A percentile compares a stretch with the other conserved stretches of the same genome.
These are phyloP conservation scores for Parasarocladium wereldwijsianum DNA, from an alignment of 2,329 filamentous ascomycete species.

Conservation along the genomic window DNA sequence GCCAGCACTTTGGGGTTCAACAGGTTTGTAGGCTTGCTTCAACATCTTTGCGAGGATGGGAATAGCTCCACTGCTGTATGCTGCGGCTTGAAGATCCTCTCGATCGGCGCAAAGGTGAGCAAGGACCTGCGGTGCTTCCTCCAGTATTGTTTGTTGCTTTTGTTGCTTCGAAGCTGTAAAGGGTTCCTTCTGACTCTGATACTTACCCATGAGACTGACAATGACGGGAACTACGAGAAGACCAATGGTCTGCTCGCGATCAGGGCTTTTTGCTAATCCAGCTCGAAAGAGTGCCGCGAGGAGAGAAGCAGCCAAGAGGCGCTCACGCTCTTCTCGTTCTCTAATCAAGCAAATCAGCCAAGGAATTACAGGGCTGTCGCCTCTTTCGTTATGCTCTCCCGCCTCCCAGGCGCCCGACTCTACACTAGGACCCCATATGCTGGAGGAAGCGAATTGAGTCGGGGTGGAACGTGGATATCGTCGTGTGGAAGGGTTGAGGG, in stretches of 20 bases:
- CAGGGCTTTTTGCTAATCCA: slow-evolving; percentile 45
- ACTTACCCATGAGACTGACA: slow-evolving; percentile 41
- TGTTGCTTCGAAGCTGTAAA: slow-evolving; percentile 16
- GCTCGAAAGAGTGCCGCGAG: slow-evolving; percentile 56
- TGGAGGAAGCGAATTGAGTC: slow-evolving; percentile 14
- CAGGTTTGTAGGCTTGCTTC: slow-evolving; percentile 34
- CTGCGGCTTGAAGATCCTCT: slow-evolving; percentile 65
- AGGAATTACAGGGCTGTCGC: slow-evolving; percentile 56
- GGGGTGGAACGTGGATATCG: slow-evolving; percentile 14
- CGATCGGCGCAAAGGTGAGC: slow-evolving; percentile 68
- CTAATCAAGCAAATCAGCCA: slow-evolving; percentile 57
- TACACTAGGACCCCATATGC: slow-evolving; percentile 19
- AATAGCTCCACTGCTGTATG: slow-evolving; percentile 48
- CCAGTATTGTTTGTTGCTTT: slow-evolving; percentile 32
- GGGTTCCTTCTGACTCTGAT: slow-evolving; percentile 31
- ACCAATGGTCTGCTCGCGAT: slow-evolving; percentile 47
- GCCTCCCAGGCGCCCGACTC: too few species aligned
- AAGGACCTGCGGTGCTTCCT: slow-evolving; percentile 61
- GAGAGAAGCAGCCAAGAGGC: slow-evolving; percentile 54
- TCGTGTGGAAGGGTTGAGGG: too few species aligned
- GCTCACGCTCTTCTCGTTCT: slow-evolving; percentile 38
- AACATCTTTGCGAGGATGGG: slow-evolving; percentile 31
- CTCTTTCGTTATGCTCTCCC: too few species aligned
- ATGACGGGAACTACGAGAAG: slow-evolving; percentile 57
- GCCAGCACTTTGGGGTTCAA: slow-evolving; percentile 14